Evolutionary conservation across 805 yeast species (phyloP), one percentile per base, ranked within the genome.

Genomic region (Debaryomyces maramus): DNA sequence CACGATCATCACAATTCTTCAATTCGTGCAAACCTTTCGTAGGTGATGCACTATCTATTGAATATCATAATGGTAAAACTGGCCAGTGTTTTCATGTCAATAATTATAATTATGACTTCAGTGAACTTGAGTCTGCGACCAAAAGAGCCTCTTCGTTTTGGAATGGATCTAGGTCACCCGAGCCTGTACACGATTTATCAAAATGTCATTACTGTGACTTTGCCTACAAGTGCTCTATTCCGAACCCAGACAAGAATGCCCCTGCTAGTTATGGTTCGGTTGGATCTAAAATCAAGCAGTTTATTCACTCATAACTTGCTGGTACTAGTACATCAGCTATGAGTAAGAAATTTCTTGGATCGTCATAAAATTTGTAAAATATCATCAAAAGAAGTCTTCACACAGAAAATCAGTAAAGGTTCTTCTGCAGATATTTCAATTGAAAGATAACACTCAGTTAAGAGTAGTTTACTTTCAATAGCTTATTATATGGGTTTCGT

Each of bases 191-290:
- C 6, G 75, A 56, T 46, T 61, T 46, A 39, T 55, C 60, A 3
- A 70, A 70, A 42, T 84, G 91, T 55, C 65, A 60, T 11, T 62
- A 56, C 36, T 84, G 91, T 60, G 80, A 74, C 14, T 84, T 76
- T 53, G 62, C 65, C 19, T 26, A 53, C 3, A 46, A 40, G 31
- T 60, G 66, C 39, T 14, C 45, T 1, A 37, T 56, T 3, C 62
- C 63, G 3, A 56, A 53, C 30, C 32, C 43, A 28, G 46, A 31
- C 10, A 23, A 36, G n/a, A 9, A 22, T 8, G 20, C 6, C 3
- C 36, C 20, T 30, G 33, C 18, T 10, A 30, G 34, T 27, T 24
- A 30, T 6, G 30, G 24, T 11, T 15, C 26, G 10, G 28, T 40
- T 6, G 48, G 50, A 11, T 19, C 34, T 18, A 32, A 17, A 14